Percentiles rank a stretch among this genome's conserved stretches.
Evolutionary conservation across 179 eudicot genomes (phyloP).

Genomic region (Silene vulgaris): DNA sequence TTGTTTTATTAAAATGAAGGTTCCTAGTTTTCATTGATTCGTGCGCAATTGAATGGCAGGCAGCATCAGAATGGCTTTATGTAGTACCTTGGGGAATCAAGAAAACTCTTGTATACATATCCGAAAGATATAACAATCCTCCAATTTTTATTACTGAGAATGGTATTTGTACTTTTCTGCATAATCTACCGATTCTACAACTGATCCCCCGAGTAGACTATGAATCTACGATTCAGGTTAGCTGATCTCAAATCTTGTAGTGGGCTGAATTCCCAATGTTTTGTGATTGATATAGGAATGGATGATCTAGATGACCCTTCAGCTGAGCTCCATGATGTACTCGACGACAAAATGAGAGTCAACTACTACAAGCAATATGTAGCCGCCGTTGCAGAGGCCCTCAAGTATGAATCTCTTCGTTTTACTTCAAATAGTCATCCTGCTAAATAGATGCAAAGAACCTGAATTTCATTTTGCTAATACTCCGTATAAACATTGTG

Average conservation of each 20-base stretch:
- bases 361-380: conserved; percentile 61
- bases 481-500: not conserved
- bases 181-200: too few relatives aligned
- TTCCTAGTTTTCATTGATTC: not conserved
- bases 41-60: conserved; percentile 42
- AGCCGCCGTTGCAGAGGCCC: conserved; percentile 56
- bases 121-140: conserved; percentile 56
- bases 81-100: conserved; percentile 88
- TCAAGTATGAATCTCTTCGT: conserved; percentile 32
- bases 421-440: not conserved
- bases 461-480: not conserved
- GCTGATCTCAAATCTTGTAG: too few relatives aligned
- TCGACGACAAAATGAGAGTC: conserved; percentile 67
- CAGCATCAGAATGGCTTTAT: conserved; percentile 84
- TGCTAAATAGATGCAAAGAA: not conserved
- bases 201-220: too few relatives aligned
- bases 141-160: conserved; percentile 66
- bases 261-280: not conserved
- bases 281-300: conserved; percentile 40
- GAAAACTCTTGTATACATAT: conserved; percentile 50
- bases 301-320: conserved; percentile 52
- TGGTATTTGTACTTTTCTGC: conserved; percentile 34
- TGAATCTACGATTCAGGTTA: too few relatives aligned
- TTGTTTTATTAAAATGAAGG: not conserved
- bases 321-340: conserved; percentile 48